Base-by-base conservation (phyloP, 768 basidiomycete species). In the Kwoniella sp. region DNA sequence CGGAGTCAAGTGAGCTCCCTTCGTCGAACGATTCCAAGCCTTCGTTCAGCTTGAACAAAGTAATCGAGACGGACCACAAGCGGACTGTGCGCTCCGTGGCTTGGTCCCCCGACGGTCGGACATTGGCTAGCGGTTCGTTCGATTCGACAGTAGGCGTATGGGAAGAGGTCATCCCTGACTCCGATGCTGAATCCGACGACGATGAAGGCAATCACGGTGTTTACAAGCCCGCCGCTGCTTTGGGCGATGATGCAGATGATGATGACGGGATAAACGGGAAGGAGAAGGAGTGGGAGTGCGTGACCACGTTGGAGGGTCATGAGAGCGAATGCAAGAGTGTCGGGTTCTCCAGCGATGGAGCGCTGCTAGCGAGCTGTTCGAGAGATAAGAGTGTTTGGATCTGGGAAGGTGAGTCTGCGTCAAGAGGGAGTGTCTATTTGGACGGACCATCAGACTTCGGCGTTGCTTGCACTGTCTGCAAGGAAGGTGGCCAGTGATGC, bases 361-460 rank as follows among this genome's bases (percentile, higher is more conserved):
- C 85, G 1, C 81, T 96, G 26, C 83, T 99, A n/a, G 96, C 95
- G 9, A 93, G 90, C 67, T 97, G 94, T 77, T 90, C 91, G 71
- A 84, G 96, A 65, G 96, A 98, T 82, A 99, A 98, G 83, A 92
- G 92, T 4, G 93, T 98, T 0, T 98, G 96, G 96, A 86, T 99
- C 37, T 99, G 96, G 95, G 95, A 97, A 85, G 92, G 94, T 90
- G 76, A 73, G 83, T 73, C 15, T 13, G 50, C 22, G 7, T 23
- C 34, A 13, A 2, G 12, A 48, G 2, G 20, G 38, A 9, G 20
- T 9, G 11, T 9, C 38, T 20, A 41, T 41, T 41, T 20, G 38
- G 20, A 20, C n/a, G n/a, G n/a, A n/a, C n/a, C n/a, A n/a, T n/a
- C n/a, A n/a, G n/a, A n/a, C n/a, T n/a, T n/a, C n/a, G n/a, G n/a